Percentiles rank a stretch among this genome's conserved stretches.
These are phyloP conservation scores for Piloderma croceum DNA, from an alignment of 768 basidiomycete genomes.

Conservation along the genomic window DNA sequence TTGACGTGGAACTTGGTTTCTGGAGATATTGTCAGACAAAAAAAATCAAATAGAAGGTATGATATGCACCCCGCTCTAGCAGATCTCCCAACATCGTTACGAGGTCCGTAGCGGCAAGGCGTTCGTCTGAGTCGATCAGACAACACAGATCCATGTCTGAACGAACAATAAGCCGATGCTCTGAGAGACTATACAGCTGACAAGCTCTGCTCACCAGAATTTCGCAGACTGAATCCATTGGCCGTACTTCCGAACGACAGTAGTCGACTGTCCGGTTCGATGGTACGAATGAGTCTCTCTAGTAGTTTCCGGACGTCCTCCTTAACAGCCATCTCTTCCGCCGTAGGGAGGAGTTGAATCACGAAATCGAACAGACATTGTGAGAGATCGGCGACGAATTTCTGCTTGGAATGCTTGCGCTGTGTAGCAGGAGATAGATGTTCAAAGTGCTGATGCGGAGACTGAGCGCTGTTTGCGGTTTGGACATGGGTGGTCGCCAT, in stretches of 20 bases:
- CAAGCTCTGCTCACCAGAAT: slow-evolving; percentile 77
- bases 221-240: slow-evolving; percentile 93
- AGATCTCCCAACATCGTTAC: slow-evolving; percentile 92
- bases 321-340: slow-evolving; percentile 89
- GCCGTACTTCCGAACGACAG: slow-evolving; percentile 95
- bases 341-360: slow-evolving; percentile 82
- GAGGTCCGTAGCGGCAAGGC: slow-evolving; percentile 76
- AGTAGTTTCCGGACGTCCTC: slow-evolving; percentile 94
- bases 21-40: slow-evolving; percentile 26
- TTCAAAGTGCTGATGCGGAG: no score
- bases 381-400: slow-evolving; percentile 75
- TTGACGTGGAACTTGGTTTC: slow-evolving; percentile 97
- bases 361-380: slow-evolving; percentile 92
- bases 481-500: no score
- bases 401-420: slow-evolving; percentile 43
- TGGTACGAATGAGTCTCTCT: slow-evolving; percentile 90
- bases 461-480: no score
- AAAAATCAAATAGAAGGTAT: slow-evolving; percentile 1
- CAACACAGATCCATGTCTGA: slow-evolving; percentile 99
- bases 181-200: no score
- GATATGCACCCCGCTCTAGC: slow-evolving; percentile 76
- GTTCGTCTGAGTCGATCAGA: slow-evolving; percentile 84
- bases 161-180: not conserved
- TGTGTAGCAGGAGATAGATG: slow-evolving; percentile 36
- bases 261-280: slow-evolving; percentile 86